These are phyloP conservation scores for Verticillium dahliae DNA, from an alignment of 2,329 filamentous ascomycete genomes.

Conservation along the genomic window DNA sequence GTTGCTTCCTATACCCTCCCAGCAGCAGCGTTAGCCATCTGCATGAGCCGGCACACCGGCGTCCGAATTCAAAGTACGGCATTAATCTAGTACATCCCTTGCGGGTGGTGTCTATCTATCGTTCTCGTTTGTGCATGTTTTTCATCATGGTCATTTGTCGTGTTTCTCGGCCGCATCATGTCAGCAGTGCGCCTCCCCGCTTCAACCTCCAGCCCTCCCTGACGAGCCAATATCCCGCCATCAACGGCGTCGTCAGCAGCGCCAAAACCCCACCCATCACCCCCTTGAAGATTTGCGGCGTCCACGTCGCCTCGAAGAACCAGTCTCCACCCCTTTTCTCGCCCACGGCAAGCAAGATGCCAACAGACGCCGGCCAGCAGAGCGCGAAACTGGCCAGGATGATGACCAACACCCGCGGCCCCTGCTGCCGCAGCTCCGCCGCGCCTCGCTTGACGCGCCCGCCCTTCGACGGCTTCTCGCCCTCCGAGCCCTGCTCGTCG, in stretches of 20 bases:
- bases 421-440: slow-evolving; percentile 19
- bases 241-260: slow-evolving; percentile 37
- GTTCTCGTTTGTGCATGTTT: background rate
- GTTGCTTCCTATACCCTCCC: background rate
- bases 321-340: slow-evolving; percentile 31
- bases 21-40: background rate
- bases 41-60: background rate
- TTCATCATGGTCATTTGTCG: no score
- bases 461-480: slow-evolving; percentile 13
- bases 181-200: background rate
- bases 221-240: slow-evolving; percentile 43
- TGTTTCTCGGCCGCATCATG: background rate
- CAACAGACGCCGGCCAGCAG: slow-evolving; percentile 36
- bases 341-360: slow-evolving; percentile 33
- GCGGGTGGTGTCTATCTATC: background rate
- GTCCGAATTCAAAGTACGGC: background rate
- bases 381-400: slow-evolving; percentile 31
- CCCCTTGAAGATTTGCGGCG: slow-evolving; percentile 43
- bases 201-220: slow-evolving; percentile 38
- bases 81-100: background rate
- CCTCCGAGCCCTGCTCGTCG: slow-evolving; percentile 2
- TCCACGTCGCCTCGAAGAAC: slow-evolving; percentile 34
- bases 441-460: slow-evolving; percentile 22
- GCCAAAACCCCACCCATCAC: slow-evolving; percentile 39
- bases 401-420: slow-evolving; percentile 26